A percentile compares a stretch with the other conserved stretches of the same genome.
Conservation (phyloP, 2,329 filamentous ascomycete species). For the Phymatotrichopsis omnivora region DNA sequence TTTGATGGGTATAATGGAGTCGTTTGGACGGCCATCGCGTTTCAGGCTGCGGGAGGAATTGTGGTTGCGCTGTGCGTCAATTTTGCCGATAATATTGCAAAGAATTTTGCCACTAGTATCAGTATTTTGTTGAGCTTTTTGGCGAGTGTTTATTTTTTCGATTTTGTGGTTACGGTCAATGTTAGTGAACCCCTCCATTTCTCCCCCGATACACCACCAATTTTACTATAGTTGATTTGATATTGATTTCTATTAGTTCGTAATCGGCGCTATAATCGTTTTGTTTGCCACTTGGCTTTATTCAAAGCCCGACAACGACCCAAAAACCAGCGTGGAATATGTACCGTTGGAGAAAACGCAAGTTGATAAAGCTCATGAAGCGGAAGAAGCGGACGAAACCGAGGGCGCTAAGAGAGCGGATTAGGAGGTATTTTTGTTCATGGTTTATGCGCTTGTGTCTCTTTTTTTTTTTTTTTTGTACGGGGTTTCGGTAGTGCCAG, state of each 20-base stretch:
- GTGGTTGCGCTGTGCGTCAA: constrained; percentile 73
- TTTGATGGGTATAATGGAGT: constrained; percentile 91
- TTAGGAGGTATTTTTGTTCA: too few relatives aligned
- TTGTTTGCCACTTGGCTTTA: constrained; percentile 78
- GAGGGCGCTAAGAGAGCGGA: too few relatives aligned
- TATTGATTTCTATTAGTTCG: constrained; percentile 49
- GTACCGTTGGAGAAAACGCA: constrained; percentile 29
- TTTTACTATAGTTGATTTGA: constrained; percentile 2
- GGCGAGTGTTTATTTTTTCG: constrained; percentile 75
- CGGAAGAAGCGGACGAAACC: constrained; percentile 13
- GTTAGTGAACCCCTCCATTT: constrained; percentile 45
- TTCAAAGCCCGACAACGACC: constrained; percentile 50
- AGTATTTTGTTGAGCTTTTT: constrained; percentile 82
- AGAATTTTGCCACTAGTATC: constrained; percentile 87
- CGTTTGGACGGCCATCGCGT: constrained; percentile 73
- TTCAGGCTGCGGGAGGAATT: constrained; percentile 77
- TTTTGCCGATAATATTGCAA: constrained; percentile 79
- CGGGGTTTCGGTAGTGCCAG: too few relatives aligned
- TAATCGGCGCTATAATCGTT: constrained; percentile 69
- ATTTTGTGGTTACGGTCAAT: constrained; percentile 60
- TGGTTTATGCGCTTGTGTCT: too few relatives aligned
- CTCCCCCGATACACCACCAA: not conserved
- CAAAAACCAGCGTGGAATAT: constrained; percentile 15
- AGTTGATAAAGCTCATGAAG: constrained; percentile 17
- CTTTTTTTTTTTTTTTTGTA: too few relatives aligned